Evolutionary conservation across 2,329 filamentous ascomycete genomes (phyloP), one percentile per base, ranked within the genome.

Genomic region (Lecanoromycetidae sp.): DNA sequence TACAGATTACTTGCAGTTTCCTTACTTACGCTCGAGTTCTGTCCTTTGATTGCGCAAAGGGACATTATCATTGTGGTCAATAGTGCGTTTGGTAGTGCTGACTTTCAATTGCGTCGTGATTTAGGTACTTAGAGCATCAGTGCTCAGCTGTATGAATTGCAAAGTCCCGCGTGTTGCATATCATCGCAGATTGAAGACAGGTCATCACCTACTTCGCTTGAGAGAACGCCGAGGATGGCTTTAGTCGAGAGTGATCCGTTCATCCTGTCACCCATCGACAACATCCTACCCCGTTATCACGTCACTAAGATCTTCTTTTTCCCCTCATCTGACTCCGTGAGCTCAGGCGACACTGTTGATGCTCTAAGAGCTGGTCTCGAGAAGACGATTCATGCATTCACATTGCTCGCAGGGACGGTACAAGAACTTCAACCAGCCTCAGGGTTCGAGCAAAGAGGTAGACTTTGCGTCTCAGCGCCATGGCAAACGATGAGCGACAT

Each of bases 221-320:
- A n/a, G n/a, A n/a, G n/a, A n/a, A n/a, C n/a, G n/a, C n/a, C n/a
- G 13, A 42, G 39, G 13, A 42, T 42, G 39, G 9, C 25, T 27
- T 10, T 17, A 30, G 29, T 17, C 7, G n/a, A 6, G 2, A n/a
- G n/a, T 42, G 39, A 42, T 1, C 39, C 26, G 5, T 42, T 42
- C 25, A 30, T 42, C 25, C 39, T 42, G 25, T 27, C 39, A 42
- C 39, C 39, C 13, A 42, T 42, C 22, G 39, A 42, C 39, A 42
- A 42, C 20, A 29, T 42, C 10, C 8, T 42, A 15, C 39, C 39
- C n/a, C 39, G 39, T 26, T 19, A 20, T n/a, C 39, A 27, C 1
- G 39, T 42, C 12, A 5, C 29, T 19, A 29, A 42, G 39, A 12
- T 42, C 13, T 17, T 42, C 39, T 30, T 42, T 20, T 42, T 42